Base-by-base conservation (phyloP, 2,329 filamentous ascomycete species). In the Seiridium unicorne region DNA sequence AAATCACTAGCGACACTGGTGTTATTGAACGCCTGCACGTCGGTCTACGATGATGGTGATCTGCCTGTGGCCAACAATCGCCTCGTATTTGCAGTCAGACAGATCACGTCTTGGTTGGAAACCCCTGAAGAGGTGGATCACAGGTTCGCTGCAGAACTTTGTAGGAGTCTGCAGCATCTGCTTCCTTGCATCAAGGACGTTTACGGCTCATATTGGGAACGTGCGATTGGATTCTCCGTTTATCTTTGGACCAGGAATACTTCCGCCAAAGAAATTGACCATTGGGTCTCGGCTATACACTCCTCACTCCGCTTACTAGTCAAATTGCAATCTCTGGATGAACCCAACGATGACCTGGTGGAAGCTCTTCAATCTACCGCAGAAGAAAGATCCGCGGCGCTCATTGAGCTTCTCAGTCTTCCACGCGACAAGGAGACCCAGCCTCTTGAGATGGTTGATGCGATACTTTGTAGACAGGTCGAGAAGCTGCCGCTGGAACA, bases 141-240 rank as follows among this genome's bases (percentile, higher is more conserved):
- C n/a, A 72, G 74, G 58, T 63, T 84, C n/a, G 71, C 77, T 62
- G 70, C 81, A 36, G 76, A 85, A 76, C 74, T 82, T 63, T 84
- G 86, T 70, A 76, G 87, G 67, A 80, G 79, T 62, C 69, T 92
- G 57, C 77, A 84, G 2, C 75, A 79, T 3, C 77, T 97, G 3
- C 74, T 97, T 0, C 91, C 91, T 2, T 84, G 84, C 46, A 89
- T 97, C 66, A 84, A 86, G 61, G 89, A 93, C 51, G 87, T 97
- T 1, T 97, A 97, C 68, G 95, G 94, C 0, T 86, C 90, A 0
- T 91, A 97, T 70, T 99, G 95, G 95, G 84, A 88, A 55, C 84
- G 84, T 53, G 74, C 83, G 0, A 74, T 92, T 18, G 79, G 84
- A 40, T 84, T 86, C 55, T 84, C 89, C 61, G 76, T 82, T 9